Evolutionary conservation across 257 asterid species (phyloP).

Genomic region (Ilex asprella): DNA sequence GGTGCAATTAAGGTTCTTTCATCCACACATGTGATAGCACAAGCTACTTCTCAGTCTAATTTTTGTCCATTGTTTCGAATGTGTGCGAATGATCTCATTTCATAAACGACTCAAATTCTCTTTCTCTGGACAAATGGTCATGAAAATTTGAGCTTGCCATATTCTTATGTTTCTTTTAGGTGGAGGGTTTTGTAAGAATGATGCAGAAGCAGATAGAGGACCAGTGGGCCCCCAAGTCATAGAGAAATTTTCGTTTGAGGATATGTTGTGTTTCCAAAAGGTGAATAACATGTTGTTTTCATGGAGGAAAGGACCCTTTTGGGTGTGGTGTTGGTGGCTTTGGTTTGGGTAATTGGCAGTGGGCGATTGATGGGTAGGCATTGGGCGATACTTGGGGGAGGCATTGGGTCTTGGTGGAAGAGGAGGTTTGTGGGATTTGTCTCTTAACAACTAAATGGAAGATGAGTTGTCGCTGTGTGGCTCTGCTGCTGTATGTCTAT

Average conservation of each 20-base stretch:
- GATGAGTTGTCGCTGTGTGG: too few species aligned
- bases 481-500: too few species aligned
- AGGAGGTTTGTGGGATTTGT: too few species aligned
- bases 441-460: too few species aligned
- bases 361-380: neutral
- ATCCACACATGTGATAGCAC: conserved; percentile 1
- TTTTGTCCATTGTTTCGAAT: too few species aligned
- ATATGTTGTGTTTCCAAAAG: conserved; percentile 95
- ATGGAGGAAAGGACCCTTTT: neutral
- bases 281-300: conserved; percentile 30
- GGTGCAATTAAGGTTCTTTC: conserved; percentile 29
- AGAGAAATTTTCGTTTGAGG: conserved; percentile 88
- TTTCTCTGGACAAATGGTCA: too few species aligned
- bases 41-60: neutral
- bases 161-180: conserved; percentile 30
- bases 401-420: too few species aligned
- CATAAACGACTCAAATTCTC: too few species aligned
- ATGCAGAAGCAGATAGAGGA: conserved; percentile 89
- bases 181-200: conserved; percentile 88
- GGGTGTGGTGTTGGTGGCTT: too few species aligned
- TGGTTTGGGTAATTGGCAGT: neutral
- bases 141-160: neutral
- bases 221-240: conserved; percentile 61
- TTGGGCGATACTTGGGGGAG: too few species aligned
- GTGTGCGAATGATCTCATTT: neutral